phyloP scores from a whole-genome alignment of 495 filamentous ascomycete genomes.

The Achaetomiella virescens region DNA sequence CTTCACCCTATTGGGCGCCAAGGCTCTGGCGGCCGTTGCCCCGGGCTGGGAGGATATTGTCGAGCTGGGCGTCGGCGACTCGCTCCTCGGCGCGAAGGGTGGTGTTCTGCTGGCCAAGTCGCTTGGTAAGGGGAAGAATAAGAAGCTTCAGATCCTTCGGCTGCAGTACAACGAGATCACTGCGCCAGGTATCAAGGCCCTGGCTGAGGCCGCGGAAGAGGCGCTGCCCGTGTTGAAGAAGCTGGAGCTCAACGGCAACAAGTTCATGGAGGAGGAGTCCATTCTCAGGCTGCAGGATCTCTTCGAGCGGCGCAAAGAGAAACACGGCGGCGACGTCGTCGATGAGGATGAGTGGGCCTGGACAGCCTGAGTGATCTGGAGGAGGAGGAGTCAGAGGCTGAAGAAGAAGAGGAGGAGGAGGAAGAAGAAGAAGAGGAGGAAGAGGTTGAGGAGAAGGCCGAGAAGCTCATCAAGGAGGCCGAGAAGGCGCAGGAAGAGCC shows the following conservation, averaged over 20 bases:
- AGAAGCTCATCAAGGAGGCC: conserved; percentile 61
- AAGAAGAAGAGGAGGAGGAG: conserved; percentile 64
- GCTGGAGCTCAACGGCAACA: conserved; percentile 94
- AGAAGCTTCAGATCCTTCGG: conserved; percentile 68
- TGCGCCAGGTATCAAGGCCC: conserved; percentile 58
- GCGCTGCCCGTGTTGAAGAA: conserved; percentile 67
- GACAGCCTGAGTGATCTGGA: conserved; percentile 82
- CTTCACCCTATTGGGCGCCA: conserved; percentile 76
- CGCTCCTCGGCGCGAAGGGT: conserved; percentile 73
- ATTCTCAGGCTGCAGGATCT: conserved; percentile 46
- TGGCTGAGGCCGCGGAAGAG: conserved; percentile 58
- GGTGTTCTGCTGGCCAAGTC: conserved; percentile 65
- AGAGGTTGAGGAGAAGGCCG: conserved; percentile 50
- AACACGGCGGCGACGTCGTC: conserved; percentile 51
- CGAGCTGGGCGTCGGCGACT: conserved; percentile 88
- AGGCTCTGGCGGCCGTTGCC: conserved; percentile 68
- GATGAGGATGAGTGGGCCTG: conserved; percentile 68
- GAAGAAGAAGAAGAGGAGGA: conserved; percentile 56
- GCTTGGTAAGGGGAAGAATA: conserved; percentile 67
- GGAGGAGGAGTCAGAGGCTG: conserved; percentile 66
- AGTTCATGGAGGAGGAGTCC: conserved; percentile 75
- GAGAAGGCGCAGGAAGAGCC: conserved; percentile 69
- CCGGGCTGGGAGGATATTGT: conserved; percentile 65
- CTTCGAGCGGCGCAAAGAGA: conserved; percentile 54
- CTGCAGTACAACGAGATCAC: conserved; percentile 95